Evolutionary conservation across 75 land plant species (phyloP).

Genomic region (Cupressus sempervirens): DNA sequence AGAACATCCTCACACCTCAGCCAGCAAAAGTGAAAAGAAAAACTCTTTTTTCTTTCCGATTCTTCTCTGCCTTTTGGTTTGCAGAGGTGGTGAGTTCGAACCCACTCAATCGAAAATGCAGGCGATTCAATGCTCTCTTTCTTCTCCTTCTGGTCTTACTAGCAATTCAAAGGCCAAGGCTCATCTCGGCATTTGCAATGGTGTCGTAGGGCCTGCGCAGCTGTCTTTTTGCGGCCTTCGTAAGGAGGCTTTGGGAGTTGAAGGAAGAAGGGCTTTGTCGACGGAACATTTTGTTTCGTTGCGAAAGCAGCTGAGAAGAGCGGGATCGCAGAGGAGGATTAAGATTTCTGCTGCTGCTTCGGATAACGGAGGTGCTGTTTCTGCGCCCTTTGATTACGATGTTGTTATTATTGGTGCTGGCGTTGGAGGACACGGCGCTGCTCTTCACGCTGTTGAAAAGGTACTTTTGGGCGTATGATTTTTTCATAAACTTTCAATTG

Average conservation of each 20-base stretch:
- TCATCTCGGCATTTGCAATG: not conserved
- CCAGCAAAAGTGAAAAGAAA: too few relatives aligned
- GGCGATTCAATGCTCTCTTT: not conserved
- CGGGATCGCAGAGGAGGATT: slow-evolving; percentile 8
- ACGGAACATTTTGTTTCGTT: not conserved
- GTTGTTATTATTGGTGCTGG: slow-evolving; percentile 98
- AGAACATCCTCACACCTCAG: not conserved
- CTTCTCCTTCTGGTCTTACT: not conserved
- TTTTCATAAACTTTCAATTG: too few relatives aligned
- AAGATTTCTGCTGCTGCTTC: slow-evolving; percentile 18
- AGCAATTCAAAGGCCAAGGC: not conserved
- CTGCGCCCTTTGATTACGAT: slow-evolving; percentile 68
- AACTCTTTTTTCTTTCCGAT: not conserved
- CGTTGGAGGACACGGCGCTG: slow-evolving; percentile 98
- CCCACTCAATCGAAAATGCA: not conserved
- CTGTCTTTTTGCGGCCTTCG: slow-evolving; percentile 63
- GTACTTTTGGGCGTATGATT: slow-evolving; percentile 17
- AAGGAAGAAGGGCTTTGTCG: not conserved
- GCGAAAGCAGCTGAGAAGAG: slow-evolving; percentile 2
- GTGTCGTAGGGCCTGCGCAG: slow-evolving; percentile 6
- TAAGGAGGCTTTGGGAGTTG: slow-evolving; percentile 27
- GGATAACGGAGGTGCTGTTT: slow-evolving; percentile 39
- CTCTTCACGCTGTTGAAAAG: slow-evolving; percentile 98
- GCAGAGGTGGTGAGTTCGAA: not conserved
- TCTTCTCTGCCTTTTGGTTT: not conserved